Conservation (phyloP, 1,284 basidiomycete species). For the Sporisorium scitamineum region DNA sequence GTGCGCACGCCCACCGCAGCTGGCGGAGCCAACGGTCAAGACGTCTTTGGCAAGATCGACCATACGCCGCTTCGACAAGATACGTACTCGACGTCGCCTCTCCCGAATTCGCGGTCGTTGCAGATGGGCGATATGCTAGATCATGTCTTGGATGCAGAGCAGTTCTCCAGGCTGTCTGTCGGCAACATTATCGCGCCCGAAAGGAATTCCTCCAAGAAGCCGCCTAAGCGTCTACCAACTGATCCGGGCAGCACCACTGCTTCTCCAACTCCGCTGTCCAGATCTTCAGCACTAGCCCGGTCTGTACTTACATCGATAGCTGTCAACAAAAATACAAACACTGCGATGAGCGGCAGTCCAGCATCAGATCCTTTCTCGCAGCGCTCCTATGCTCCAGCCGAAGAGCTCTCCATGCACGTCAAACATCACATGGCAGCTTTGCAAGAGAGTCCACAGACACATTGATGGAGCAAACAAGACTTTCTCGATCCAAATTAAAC, state of each 20-base stretch:
- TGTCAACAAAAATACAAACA: constrained; percentile 3
- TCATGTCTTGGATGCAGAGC: constrained; percentile 27
- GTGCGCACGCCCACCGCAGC: constrained; percentile 26
- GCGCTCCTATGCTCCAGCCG: constrained; percentile 12
- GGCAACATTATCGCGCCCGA: constrained; percentile 51
- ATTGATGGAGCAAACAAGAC: constrained; percentile 1
- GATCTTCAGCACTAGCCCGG: constrained; percentile 16
- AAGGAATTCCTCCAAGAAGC: constrained; percentile 36
- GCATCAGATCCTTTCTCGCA: constrained; percentile 20
- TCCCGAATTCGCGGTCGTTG: constrained; percentile 41
- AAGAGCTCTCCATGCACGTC: constrained; percentile 38
- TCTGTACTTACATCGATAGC: constrained; percentile 31
- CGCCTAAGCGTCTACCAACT: constrained; percentile 19
- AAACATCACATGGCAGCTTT: constrained; percentile 41
- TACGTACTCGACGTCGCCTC: constrained; percentile 42
- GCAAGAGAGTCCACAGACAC: constrained; percentile 34
- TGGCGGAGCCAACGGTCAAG: constrained; percentile 7
- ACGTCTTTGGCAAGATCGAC: constrained; percentile 47
- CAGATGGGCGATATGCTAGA: constrained; percentile 47
- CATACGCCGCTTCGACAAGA: constrained; percentile 42
- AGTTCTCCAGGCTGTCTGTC: constrained; percentile 29
- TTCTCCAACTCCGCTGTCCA: constrained; percentile 35
- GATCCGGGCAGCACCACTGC: constrained; percentile 36
- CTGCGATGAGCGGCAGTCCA: constrained; percentile 13
- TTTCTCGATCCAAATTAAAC: not conserved